Evolutionary conservation across 1,284 basidiomycete species (phyloP).

Genomic region (Phaffia rhodozyma): DNA sequence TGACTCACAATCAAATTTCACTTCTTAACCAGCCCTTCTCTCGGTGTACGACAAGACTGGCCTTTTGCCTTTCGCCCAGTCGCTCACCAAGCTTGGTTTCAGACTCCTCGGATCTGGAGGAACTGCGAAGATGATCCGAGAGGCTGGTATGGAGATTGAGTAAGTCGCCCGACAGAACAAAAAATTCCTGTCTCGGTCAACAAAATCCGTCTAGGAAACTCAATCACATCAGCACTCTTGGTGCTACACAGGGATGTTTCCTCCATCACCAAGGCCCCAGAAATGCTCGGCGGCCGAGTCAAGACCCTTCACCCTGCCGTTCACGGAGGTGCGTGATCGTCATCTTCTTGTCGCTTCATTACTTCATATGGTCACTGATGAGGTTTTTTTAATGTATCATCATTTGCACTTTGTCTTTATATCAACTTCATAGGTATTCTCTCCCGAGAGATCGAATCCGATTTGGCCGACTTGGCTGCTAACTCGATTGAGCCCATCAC

Average conservation of each 20-base stretch:
- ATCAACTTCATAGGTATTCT: slow-evolving; percentile 56
- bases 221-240: background rate
- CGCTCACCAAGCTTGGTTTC: slow-evolving; percentile 68
- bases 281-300: slow-evolving; percentile 96
- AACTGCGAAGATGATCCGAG: slow-evolving; percentile 93
- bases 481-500: slow-evolving; percentile 81
- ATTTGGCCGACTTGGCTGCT: slow-evolving; percentile 65
- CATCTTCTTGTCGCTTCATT: background rate
- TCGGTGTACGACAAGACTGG: slow-evolving; percentile 96
- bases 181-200: background rate
- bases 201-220: background rate
- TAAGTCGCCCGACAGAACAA: slow-evolving; percentile 36
- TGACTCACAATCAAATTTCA: background rate
- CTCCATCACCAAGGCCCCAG: slow-evolving; percentile 96
- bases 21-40: slow-evolving; percentile 53
- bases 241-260: slow-evolving; percentile 72
- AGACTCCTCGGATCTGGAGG: slow-evolving; percentile 88
- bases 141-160: slow-evolving; percentile 84
- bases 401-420: background rate
- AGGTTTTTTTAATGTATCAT: background rate
- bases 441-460: slow-evolving; percentile 72
- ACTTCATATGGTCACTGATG: background rate
- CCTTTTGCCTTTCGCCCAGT: slow-evolving; percentile 77
- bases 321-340: slow-evolving; percentile 63
- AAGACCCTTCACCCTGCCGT: slow-evolving; percentile 99